phyloP scores from a whole-genome alignment of 2,329 filamentous ascomycete species.

The Alternaria alternata region DNA sequence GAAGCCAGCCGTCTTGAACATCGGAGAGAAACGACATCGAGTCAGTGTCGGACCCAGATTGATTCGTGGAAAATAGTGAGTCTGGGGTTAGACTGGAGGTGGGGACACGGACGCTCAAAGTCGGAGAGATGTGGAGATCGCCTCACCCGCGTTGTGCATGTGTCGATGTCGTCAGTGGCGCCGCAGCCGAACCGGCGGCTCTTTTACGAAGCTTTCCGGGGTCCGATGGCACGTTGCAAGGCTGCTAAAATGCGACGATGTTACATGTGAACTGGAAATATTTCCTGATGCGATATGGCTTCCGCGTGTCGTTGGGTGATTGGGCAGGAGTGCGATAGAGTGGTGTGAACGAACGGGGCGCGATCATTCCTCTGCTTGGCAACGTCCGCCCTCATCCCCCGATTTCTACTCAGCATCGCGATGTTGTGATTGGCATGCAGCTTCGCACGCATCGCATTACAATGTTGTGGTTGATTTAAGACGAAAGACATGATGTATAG shows the following conservation, averaged over 20 bases:
- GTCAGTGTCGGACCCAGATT: background rate
- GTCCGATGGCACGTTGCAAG: constrained; percentile 40
- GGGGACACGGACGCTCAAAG: constrained; percentile 6
- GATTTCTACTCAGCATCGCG: background rate
- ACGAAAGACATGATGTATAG: background rate
- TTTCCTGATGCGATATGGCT: constrained; percentile 6
- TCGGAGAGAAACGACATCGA: constrained; percentile 15
- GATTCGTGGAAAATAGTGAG: constrained; percentile 23
- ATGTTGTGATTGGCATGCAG: background rate
- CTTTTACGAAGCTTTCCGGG: background rate
- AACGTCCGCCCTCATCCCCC: background rate
- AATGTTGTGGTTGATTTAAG: background rate
- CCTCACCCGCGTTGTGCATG: constrained; percentile 22
- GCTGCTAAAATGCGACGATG: background rate
- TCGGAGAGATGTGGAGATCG: constrained; percentile 19
- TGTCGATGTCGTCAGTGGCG: constrained; percentile 18
- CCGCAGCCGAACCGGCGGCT: constrained; percentile 7
- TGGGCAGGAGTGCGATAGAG: background rate
- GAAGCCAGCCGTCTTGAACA: constrained; percentile 6
- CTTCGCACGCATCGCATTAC: background rate
- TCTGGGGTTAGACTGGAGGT: constrained; percentile 8
- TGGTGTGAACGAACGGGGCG: background rate
- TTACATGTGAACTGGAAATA: constrained; percentile 11
- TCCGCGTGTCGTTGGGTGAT: background rate
- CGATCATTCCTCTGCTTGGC: constrained; percentile 10